Evolutionary conservation across 768 basidiomycete genomes (phyloP).

Genomic region (Boletus rex-veris): DNA sequence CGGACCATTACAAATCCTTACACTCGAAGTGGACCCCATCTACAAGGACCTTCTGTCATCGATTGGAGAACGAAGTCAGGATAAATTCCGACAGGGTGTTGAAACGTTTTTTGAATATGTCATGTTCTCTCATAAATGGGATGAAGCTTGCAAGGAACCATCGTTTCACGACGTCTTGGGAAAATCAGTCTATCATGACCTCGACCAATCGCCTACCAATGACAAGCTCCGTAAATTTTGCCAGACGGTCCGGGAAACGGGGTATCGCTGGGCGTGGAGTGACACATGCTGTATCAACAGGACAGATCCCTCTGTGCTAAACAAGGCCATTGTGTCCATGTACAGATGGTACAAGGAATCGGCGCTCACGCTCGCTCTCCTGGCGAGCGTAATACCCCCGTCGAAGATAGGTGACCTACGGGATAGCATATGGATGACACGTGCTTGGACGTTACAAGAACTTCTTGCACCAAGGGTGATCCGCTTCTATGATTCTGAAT

Average conservation of each 20-base stretch:
- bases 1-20: not conserved
- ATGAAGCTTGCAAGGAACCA: not conserved
- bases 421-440: not conserved
- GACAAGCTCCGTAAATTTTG: slow-evolving; percentile 4
- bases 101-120: slow-evolving; percentile 8
- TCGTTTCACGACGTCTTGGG: not conserved
- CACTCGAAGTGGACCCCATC: slow-evolving; percentile 1
- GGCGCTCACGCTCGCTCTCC: not conserved
- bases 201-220: not conserved
- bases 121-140: slow-evolving; percentile 10
- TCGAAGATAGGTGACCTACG: not conserved
- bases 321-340: slow-evolving; percentile 1
- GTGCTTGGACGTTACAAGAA: not conserved
- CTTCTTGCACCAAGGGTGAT: slow-evolving; percentile 6
- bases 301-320: not conserved
- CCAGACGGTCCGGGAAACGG: not conserved
- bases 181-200: slow-evolving; percentile 1
- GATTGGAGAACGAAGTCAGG: not conserved
- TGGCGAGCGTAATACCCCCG: not conserved
- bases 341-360: slow-evolving; percentile 8
- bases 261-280: not conserved
- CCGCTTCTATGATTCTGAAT: slow-evolving; percentile 7
- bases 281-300: not conserved
- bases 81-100: not conserved
- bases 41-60: not conserved